Percentiles rank a stretch among this genome's conserved stretches.
Conservation (phyloP, 2,329 filamentous ascomycete species). For the Hypoxylon sp. region DNA sequence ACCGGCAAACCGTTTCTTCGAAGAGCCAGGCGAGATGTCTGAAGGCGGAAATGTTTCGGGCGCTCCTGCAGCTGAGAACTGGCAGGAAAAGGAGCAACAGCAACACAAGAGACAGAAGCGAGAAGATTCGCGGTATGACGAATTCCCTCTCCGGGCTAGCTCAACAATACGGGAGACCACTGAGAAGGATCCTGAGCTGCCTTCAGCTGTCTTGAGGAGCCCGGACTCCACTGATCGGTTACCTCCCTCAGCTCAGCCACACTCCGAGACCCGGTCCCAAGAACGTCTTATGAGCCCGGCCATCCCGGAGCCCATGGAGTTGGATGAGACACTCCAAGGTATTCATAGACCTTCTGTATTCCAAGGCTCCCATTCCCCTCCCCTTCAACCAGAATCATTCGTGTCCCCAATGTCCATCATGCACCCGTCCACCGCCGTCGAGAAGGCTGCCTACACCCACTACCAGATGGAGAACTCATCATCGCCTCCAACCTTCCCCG, state of each 20-base stretch:
- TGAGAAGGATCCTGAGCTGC: slow-evolving; percentile 48
- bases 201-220: slow-evolving; percentile 46
- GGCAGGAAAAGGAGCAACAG: slow-evolving; percentile 33
- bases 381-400: slow-evolving; percentile 47
- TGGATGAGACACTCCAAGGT: slow-evolving; percentile 44
- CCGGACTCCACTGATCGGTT: slow-evolving; percentile 48
- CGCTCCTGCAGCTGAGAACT: slow-evolving; percentile 18
- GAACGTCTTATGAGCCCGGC: slow-evolving; percentile 53
- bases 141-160: slow-evolving; percentile 43
- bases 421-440: slow-evolving; percentile 50
- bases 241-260: slow-evolving; percentile 50
- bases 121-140: slow-evolving; percentile 44
- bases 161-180: slow-evolving; percentile 48
- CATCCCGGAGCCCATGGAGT: slow-evolving; percentile 53
- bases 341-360: slow-evolving; percentile 44
- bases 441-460: slow-evolving; percentile 52
- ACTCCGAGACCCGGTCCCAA: slow-evolving; percentile 44
- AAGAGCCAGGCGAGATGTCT: slow-evolving; percentile 48
- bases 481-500: slow-evolving; percentile 48
- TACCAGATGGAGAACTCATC: slow-evolving; percentile 52
- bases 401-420: slow-evolving; percentile 53
- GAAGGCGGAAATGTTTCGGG: slow-evolving; percentile 30
- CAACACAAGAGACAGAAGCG: slow-evolving; percentile 40
- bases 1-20: slow-evolving; percentile 38
- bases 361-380: slow-evolving; percentile 49